Base-by-base conservation (phyloP, 257 asterid genomes). In the Jaltomata sinuosa region DNA sequence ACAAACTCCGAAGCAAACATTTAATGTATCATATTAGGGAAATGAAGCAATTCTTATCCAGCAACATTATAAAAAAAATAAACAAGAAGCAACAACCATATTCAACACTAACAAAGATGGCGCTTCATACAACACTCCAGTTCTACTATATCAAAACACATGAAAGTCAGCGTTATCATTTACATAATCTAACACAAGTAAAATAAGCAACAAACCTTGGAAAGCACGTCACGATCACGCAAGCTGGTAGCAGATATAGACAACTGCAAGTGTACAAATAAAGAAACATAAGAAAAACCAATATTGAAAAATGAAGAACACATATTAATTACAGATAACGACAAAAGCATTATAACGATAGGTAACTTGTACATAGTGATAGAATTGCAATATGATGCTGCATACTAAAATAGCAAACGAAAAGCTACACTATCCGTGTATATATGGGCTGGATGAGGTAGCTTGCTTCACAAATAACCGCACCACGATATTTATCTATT, bases 191-290 rank as follows among this genome's bases (percentile, higher is more conserved):
- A 49, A 77, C 3, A 31, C 64, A 19, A 31, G 38, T 29, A 27
- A 27, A 77, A 16, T 77, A 77, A 29, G 82, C 62, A 54, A 85
- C 98, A 84, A 85, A 97, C 99, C 99, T 97, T 97, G 85, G 99
- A 97, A 86, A 97, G 93, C 85, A 94, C 91, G 88, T 97, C 99
- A 85, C 90, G 93, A 87, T 97, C 97, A 42, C 92, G 96, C 89
- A 97, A 91, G 87, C 92, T 91, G 84, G 94, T 72, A 78, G 97
- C 99, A 85, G 98, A 95, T 69, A 97, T 88, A 86, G 99, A 95
- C 74, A 97, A 88, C 99, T 97, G 98, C 92, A 95, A 81, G 87
- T 31, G 59, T 61, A 83, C 72, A 57, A 45, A 9, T 52, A 85
- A 81, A 84, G 31, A 83, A 80, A 82, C 68, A 83, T 40, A 49